Percentiles rank a stretch among this genome's conserved stretches.
These are phyloP conservation scores for Metschnikowia lachancei DNA, from an alignment of 805 yeast genomes.

Conservation along the genomic window DNA sequence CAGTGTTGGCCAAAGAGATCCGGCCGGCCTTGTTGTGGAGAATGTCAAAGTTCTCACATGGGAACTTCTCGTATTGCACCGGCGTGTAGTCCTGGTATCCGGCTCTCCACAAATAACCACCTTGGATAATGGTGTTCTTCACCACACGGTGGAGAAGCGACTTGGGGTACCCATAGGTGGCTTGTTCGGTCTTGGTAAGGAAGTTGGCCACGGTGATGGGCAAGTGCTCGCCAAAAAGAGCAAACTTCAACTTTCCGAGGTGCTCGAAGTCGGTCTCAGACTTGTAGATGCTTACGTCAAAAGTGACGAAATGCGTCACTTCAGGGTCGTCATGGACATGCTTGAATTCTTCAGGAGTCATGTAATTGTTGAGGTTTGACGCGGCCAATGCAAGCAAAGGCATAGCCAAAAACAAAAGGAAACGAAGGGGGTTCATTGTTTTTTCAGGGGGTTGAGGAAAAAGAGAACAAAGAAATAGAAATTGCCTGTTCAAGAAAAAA, in stretches of 20 bases:
- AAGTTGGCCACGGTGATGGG: conserved; percentile 36
- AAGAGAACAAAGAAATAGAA: too few relatives aligned
- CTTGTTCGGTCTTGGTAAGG: conserved; percentile 27
- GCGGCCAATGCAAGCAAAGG: conserved; percentile 8
- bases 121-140: conserved; percentile 38
- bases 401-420: conserved; percentile 6
- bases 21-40: conserved; percentile 31
- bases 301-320: conserved; percentile 45
- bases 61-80: conserved; percentile 23
- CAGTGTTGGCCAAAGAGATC: conserved; percentile 31
- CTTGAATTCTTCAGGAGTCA: conserved; percentile 21
- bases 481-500: too few relatives aligned
- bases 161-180: conserved; percentile 26
- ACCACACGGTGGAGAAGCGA: conserved; percentile 36
- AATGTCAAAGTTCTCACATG: conserved; percentile 28
- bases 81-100: conserved; percentile 22
- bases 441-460: too few relatives aligned
- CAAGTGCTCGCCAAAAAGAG: conserved; percentile 19
- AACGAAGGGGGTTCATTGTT: conserved; percentile 5
- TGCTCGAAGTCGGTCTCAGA: conserved; percentile 14
- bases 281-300: conserved; percentile 36
- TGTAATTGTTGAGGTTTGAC: conserved; percentile 2
- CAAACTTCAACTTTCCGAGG: conserved; percentile 40
- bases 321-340: conserved; percentile 43
- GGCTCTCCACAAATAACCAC: conserved; percentile 29